phyloP scores from a whole-genome alignment of 441 rosid species.

The Iberis amara region DNA sequence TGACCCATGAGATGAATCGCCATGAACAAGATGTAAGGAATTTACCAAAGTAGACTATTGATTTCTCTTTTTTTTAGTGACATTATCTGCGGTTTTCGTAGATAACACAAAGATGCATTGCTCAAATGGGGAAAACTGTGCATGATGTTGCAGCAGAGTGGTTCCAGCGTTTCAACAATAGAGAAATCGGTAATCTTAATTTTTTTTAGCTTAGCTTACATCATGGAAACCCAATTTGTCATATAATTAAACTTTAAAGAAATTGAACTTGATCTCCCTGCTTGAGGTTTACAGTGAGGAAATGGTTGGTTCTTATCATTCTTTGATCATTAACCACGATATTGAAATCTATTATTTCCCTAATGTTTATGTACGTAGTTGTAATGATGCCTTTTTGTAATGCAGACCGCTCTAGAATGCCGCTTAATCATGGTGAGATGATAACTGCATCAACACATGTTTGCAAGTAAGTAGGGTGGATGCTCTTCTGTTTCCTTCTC shows the following conservation, averaged over 20 bases:
- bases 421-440: conserved; percentile 65
- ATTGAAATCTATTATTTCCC: background rate
- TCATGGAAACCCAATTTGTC: background rate
- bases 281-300: background rate
- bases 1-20: conserved; percentile 68
- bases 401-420: conserved; percentile 74
- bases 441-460: conserved; percentile 59
- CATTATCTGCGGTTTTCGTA: conserved; percentile 30
- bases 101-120: conserved; percentile 76
- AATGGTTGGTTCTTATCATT: background rate
- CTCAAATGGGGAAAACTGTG: conserved; percentile 53
- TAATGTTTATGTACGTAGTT: background rate
- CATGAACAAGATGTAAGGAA: conserved; percentile 78
- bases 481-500: background rate
- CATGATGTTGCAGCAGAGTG: conserved; percentile 67
- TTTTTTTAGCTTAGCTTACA: background rate
- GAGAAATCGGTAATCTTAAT: conserved; percentile 62
- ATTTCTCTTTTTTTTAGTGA: conserved; percentile 2
- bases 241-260: background rate
- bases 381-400: background rate
- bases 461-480: conserved; percentile 60
- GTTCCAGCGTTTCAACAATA: conserved; percentile 52
- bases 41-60: background rate
- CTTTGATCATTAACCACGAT: background rate
- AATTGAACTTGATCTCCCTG: conserved; percentile 5